Evolutionary conservation across 345 rosid genomes (phyloP).

Genomic region (Turnera subulata): DNA sequence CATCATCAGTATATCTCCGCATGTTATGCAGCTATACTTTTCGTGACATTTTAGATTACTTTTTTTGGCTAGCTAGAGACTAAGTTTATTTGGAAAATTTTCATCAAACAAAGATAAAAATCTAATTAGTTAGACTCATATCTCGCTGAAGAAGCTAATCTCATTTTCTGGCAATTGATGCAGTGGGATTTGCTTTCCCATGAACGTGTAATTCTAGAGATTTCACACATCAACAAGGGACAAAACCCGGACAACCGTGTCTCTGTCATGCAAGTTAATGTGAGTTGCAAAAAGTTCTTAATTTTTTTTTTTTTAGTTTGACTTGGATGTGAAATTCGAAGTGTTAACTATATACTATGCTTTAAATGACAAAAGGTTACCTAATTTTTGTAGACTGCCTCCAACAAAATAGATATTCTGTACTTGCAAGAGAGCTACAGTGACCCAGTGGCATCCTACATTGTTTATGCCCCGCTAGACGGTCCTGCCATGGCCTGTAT

Average conservation of each 20-base stretch:
- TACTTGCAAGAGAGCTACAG: slow-evolving; percentile 41
- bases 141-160: no score
- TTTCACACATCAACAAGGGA: slow-evolving; percentile 20
- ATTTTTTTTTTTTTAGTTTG: background rate
- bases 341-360: no score
- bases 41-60: background rate
- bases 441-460: slow-evolving; percentile 23
- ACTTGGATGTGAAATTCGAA: no score
- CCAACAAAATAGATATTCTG: slow-evolving; percentile 1
- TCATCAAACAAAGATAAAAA: background rate
- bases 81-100: background rate
- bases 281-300: slow-evolving; percentile 7
- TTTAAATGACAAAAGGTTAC: background rate
- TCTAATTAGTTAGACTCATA: no score
- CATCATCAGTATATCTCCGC: no score
- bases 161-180: no score
- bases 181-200: slow-evolving; percentile 45
- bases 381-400: slow-evolving; percentile 16
- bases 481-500: slow-evolving; percentile 11
- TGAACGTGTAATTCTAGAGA: slow-evolving; percentile 18
- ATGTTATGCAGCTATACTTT: background rate
- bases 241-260: slow-evolving; percentile 23
- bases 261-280: slow-evolving; percentile 31
- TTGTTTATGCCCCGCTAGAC: slow-evolving; percentile 42
- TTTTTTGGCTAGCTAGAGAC: background rate